These are phyloP conservation scores for Eucalyptus regnans DNA, from an alignment of 345 rosid genomes.

Conservation along the genomic window DNA sequence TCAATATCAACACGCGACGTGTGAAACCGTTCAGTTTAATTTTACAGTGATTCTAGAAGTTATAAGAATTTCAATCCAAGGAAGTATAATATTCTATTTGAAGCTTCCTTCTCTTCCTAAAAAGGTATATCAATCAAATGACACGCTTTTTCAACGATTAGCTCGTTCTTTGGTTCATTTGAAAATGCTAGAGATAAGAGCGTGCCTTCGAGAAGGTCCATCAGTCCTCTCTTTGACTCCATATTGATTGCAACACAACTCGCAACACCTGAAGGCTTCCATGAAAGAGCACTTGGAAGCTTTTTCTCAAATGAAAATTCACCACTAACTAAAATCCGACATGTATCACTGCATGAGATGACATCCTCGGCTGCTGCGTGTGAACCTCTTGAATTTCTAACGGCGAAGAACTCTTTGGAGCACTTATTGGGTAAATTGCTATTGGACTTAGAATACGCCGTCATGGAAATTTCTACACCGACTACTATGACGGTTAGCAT, in stretches of 20 bases:
- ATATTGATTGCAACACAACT: neutral
- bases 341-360: neutral
- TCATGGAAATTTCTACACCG: neutral
- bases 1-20: accelerated
- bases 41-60: accelerated
- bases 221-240: neutral
- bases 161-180: neutral
- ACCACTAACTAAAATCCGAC: neutral
- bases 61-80: neutral
- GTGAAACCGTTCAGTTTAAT: accelerated
- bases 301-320: neutral
- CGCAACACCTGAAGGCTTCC: neutral
- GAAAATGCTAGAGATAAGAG: neutral
- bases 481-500: neutral
- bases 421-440: neutral
- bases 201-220: neutral
- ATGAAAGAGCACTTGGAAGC: neutral
- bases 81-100: neutral
- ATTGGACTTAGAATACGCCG: neutral
- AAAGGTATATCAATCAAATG: neutral
- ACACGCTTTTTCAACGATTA: neutral
- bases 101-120: neutral
- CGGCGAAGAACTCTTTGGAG: neutral
- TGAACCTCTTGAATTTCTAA: neutral
- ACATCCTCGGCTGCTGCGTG: neutral